Evolutionary conservation across 345 rosid species (phyloP), one percentile per base, ranked within the genome.

Genomic region (Durio zibethinus): DNA sequence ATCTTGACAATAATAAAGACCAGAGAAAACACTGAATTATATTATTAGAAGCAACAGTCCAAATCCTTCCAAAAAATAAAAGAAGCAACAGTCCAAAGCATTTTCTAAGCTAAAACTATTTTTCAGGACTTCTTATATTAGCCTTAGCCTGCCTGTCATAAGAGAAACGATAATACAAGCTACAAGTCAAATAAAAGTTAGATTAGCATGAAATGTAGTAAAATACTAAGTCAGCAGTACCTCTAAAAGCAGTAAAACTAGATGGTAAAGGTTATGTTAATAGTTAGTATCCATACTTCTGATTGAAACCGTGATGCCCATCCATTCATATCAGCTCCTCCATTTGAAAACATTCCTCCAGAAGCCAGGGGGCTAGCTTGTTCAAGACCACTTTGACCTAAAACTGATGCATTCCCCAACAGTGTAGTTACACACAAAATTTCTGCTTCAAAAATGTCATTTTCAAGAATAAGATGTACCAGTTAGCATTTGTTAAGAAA

Each of bases 321-420:
- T 88, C 93, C 90, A 62, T 88, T 92, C 93, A 88, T 71, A 84
- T 93, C 93, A n/a, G 88, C 93, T 90, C 94, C 93, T 90, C 97
- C 90, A 85, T 96, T 93, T 84, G 93, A 93, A 88, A 85, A 91
- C 61, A 88, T 87, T 86, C 99, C 94, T 92, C 97, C 93, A 54
- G 96, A 86, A 83, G 93, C 79, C 89, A 92, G 86, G 88, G 97
- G 94, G 90, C 90, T 92, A 87, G 89, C 93, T 86, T 89, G 97
- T 85, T 93, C 98, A 90, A 93, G 87, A 87, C 93, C 94, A 91
- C 89, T 92, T 91, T 91, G 98, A 85, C 99, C 93, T 86, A 96
- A 87, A 90, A 92, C 92, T 88, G 97, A 90, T 21, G 99, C 99
- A 92, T 93, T 93, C 98, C 88, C 97, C 98, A 96, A 92, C 86